Conservation (phyloP, 345 rosid genomes). For the Euphorbia peplus region DNA sequence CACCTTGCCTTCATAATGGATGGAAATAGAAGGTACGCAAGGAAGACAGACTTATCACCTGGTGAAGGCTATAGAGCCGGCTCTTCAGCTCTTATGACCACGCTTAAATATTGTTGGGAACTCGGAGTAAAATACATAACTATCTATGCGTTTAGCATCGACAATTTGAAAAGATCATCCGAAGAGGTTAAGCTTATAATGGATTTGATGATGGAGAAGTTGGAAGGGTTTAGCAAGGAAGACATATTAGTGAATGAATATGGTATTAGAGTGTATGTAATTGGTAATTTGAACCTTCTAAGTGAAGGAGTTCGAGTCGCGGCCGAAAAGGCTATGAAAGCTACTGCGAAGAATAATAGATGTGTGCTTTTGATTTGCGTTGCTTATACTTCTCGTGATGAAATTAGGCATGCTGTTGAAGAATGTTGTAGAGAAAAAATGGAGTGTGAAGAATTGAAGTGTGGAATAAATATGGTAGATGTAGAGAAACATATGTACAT, state of each 20-base stretch:
- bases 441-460: slow-evolving; percentile 8
- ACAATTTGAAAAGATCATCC: slow-evolving; percentile 67
- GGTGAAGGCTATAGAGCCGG: slow-evolving; percentile 60
- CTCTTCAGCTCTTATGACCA: slow-evolving; percentile 40
- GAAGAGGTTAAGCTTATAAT: slow-evolving; percentile 57
- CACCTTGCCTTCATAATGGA: slow-evolving; percentile 76
- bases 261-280: slow-evolving; percentile 46
- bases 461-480: slow-evolving; percentile 33
- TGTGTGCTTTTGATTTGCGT: slow-evolving; percentile 51
- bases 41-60: slow-evolving; percentile 35
- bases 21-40: slow-evolving; percentile 52
- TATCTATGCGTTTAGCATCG: slow-evolving; percentile 70
- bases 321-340: slow-evolving; percentile 52
- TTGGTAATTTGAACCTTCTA: slow-evolving; percentile 52
- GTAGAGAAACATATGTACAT: slow-evolving; percentile 49
- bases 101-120: slow-evolving; percentile 66
- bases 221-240: slow-evolving; percentile 45
- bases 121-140: slow-evolving; percentile 58
- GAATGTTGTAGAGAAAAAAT: slow-evolving; percentile 49
- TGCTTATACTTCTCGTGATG: slow-evolving; percentile 55
- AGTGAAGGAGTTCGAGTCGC: slow-evolving; percentile 42
- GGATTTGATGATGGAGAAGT: slow-evolving; percentile 78
- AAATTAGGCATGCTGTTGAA: slow-evolving; percentile 65
- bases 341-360: slow-evolving; percentile 41
- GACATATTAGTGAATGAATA: slow-evolving; percentile 54